Percentiles rank a stretch among this genome's conserved stretches.
phyloP scores from a whole-genome alignment of 345 rosid species.

The Rhodamnia rubescens region DNA sequence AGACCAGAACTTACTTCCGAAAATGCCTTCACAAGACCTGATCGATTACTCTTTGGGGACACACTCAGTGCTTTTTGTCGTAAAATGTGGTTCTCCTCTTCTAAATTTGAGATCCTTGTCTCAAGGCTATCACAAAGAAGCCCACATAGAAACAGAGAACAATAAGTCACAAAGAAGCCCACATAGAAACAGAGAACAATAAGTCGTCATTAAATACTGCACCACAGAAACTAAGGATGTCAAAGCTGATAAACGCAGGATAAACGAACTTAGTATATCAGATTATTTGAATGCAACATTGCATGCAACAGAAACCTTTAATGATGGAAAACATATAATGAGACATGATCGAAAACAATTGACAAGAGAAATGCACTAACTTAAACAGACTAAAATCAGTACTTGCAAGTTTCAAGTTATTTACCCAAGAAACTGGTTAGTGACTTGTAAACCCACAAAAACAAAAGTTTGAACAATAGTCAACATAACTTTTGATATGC shows the following conservation, averaged over 20 bases:
- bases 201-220: neutral
- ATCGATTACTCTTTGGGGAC: conserved; percentile 40
- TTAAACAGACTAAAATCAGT: neutral
- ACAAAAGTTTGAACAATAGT: neutral
- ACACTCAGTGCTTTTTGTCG: conserved; percentile 58
- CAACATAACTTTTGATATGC: neutral
- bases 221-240: neutral
- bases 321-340: neutral
- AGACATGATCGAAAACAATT: neutral
- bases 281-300: neutral
- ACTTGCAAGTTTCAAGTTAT: neutral
- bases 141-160: neutral
- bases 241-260: neutral
- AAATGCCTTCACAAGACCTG: conserved; percentile 30
- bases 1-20: conserved; percentile 50
- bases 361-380: neutral
- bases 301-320: neutral
- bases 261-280: neutral
- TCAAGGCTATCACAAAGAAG: conserved; percentile 36
- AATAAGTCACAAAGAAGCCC: neutral
- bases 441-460: neutral
- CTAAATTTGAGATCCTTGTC: conserved; percentile 61
- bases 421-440: neutral
- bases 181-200: neutral
- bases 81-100: conserved; percentile 80